phyloP scores from a whole-genome alignment of 495 filamentous ascomycete genomes.

The Xylona heveae region DNA sequence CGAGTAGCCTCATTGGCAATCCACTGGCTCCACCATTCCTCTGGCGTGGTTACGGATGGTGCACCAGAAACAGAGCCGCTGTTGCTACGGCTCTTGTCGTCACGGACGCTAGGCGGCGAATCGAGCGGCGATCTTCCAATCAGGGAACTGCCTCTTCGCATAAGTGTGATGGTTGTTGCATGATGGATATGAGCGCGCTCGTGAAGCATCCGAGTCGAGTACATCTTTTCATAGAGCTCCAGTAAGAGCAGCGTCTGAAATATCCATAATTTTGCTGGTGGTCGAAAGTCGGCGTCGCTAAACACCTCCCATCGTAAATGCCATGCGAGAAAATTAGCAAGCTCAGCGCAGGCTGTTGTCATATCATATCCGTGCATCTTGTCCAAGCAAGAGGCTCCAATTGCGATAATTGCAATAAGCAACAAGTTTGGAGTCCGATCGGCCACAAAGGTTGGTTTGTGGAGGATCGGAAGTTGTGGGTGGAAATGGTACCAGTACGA shows the following conservation, averaged over 20 bases:
- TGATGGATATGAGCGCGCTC: constrained; percentile 95
- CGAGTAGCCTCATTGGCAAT: constrained; percentile 85
- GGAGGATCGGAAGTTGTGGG: constrained; percentile 82
- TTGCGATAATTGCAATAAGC: constrained; percentile 81
- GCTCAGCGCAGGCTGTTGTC: constrained; percentile 48
- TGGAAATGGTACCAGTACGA: constrained; percentile 94
- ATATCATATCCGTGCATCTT: constrained; percentile 51
- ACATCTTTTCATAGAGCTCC: constrained; percentile 94
- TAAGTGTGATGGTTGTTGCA: constrained; percentile 83
- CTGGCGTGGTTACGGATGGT: constrained; percentile 37
- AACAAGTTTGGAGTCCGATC: constrained; percentile 70
- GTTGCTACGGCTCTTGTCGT: constrained; percentile 33
- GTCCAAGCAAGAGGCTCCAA: constrained; percentile 78
- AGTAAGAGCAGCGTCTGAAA: constrained; percentile 82
- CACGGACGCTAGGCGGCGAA: constrained; percentile 61
- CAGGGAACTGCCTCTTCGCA: constrained; percentile 80
- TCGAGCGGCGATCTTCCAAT: constrained; percentile 80
- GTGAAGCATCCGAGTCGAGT: constrained; percentile 73
- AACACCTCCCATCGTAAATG: constrained; percentile 87
- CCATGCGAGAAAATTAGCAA: constrained; percentile 78
- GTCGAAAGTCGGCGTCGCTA: constrained; percentile 74
- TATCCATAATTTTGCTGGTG: constrained; percentile 92
- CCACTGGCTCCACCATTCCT: constrained; percentile 95
- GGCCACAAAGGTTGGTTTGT: constrained; percentile 80
- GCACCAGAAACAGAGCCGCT: constrained; percentile 16